Evolutionary conservation across 805 yeast species (phyloP).

Genomic region (Debaryomyces prosopidis): DNA sequence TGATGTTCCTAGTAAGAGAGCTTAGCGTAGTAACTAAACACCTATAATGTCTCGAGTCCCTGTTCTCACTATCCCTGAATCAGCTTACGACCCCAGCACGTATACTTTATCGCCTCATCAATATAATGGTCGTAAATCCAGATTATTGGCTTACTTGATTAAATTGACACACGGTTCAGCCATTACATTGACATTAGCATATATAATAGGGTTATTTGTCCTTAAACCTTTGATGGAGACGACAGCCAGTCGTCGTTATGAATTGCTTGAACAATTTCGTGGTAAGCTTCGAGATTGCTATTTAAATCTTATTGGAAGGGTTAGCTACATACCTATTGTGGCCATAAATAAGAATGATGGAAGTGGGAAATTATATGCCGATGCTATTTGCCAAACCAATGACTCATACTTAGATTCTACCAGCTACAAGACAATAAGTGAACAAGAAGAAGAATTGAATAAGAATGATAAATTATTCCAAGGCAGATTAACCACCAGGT

Average conservation of each 20-base stretch:
- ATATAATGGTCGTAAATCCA: slow-evolving; percentile 17
- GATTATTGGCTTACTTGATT: slow-evolving; percentile 25
- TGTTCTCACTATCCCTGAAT: slow-evolving; percentile 40
- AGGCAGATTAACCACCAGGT: slow-evolving; percentile 19
- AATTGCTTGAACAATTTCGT: slow-evolving; percentile 33
- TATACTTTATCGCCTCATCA: slow-evolving; percentile 13
- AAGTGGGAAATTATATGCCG: slow-evolving; percentile 33
- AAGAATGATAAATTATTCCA: slow-evolving; percentile 27
- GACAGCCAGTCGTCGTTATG: slow-evolving; percentile 28
- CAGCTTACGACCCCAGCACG: slow-evolving; percentile 34
- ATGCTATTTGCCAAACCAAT: slow-evolving; percentile 39
- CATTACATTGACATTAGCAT: slow-evolving; percentile 24
- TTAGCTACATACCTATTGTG: slow-evolving; percentile 40
- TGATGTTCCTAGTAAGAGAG: not conserved
- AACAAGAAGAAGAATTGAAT: slow-evolving; percentile 15
- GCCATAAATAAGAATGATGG: slow-evolving; percentile 28
- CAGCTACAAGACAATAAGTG: slow-evolving; percentile 9
- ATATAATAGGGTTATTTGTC: slow-evolving; percentile 31
- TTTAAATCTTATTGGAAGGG: slow-evolving; percentile 31
- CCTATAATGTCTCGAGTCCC: slow-evolving; percentile 23
- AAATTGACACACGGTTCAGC: slow-evolving; percentile 37
- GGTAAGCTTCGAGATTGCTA: slow-evolving; percentile 35
- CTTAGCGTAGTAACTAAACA: not conserved
- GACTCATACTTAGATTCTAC: slow-evolving; percentile 18
- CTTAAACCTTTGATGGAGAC: slow-evolving; percentile 36